phyloP scores from a whole-genome alignment of 2,329 filamentous ascomycete species.

The Penicillium sp. region DNA sequence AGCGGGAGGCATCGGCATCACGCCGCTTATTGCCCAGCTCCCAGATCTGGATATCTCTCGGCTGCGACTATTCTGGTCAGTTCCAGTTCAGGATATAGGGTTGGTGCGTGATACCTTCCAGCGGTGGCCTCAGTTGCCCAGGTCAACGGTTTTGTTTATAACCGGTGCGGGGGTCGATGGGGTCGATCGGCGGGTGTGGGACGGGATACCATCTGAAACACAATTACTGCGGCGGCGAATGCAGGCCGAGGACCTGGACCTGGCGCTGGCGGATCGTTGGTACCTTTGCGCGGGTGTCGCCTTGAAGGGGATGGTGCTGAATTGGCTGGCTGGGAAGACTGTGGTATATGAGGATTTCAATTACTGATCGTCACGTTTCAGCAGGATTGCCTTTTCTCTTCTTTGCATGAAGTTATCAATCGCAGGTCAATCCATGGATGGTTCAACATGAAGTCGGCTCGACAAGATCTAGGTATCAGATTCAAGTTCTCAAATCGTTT shows the following conservation, averaged over 20 bases:
- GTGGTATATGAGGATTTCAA: slow-evolving; percentile 1
- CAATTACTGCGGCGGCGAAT: slow-evolving; percentile 46
- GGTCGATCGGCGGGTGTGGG: slow-evolving; percentile 49
- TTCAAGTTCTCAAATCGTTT: too few species aligned
- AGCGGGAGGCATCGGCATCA: slow-evolving; percentile 81
- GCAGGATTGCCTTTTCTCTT: too few species aligned
- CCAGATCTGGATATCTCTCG: slow-evolving; percentile 49
- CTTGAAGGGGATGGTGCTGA: slow-evolving; percentile 53
- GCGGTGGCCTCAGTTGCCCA: slow-evolving; percentile 54
- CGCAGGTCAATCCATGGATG: too few species aligned
- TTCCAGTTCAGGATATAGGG: slow-evolving; percentile 60
- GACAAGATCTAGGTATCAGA: too few species aligned
- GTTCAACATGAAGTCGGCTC: too few species aligned
- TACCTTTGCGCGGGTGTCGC: slow-evolving; percentile 61
- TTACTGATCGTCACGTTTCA: background rate
- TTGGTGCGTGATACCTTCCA: slow-evolving; percentile 63
- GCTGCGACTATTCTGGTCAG: slow-evolving; percentile 68
- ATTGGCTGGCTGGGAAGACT: slow-evolving; percentile 57
- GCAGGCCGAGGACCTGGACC: slow-evolving; percentile 47
- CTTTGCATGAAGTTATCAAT: too few species aligned
- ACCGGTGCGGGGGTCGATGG: slow-evolving; percentile 52
- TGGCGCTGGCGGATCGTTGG: slow-evolving; percentile 49
- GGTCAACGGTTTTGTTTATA: slow-evolving; percentile 63
- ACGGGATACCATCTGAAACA: slow-evolving; percentile 9
- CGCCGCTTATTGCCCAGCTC: slow-evolving; percentile 64